Evolutionary conservation across 2,329 filamentous ascomycete genomes (phyloP), one percentile per base, ranked within the genome.

Genomic region (Westerdykella aurantiaca): DNA sequence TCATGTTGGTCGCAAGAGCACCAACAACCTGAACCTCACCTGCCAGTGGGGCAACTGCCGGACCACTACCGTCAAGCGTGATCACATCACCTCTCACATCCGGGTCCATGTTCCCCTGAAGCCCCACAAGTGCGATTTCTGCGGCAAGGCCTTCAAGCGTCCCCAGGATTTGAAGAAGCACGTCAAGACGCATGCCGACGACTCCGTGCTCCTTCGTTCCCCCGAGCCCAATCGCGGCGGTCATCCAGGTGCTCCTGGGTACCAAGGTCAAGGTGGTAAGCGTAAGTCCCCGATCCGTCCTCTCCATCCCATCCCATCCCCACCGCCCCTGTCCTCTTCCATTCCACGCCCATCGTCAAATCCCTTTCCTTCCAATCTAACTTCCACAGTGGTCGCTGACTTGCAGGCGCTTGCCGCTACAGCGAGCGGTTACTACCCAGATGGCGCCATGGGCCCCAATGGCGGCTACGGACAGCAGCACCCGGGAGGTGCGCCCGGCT

Each of bases 141-240:
- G 93, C 66, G 88, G 88, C 66, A 98, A 98, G 76, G 90, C 90
- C 1, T 98, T 98, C 79, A 98, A 98, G 81, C 86, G 93, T 29
- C 93, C 93, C 2, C 93, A 98, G 73, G 93, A 98, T 74, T 70
- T 98, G 60, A 97, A 98, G 82, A 98, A 98, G 76, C 93, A 98
- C 68, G 89, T 97, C 70, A 98, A 97, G 82, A 97, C 91, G 4
- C 91, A 97, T 66, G 91, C 91, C 58, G 91, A 97, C 63, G 91
- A 96, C 71, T 94, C 89, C 34, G 88, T 95, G 34, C 74, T 81
- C 49, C 74, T 81, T 48, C 76, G 79, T 56, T 83, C 80, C 37
- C 81, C 81, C 4, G 79, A 82, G 57, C 78, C 80, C 21, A 76
- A 75, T 56, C 69, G 71, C 60, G 66, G 68, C 49, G 66, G 61